Percentiles rank a stretch among this genome's conserved stretches.
These are phyloP conservation scores for Cordyceps cateniannulata DNA, from an alignment of 2,329 filamentous ascomycete species.

Conservation along the genomic window DNA sequence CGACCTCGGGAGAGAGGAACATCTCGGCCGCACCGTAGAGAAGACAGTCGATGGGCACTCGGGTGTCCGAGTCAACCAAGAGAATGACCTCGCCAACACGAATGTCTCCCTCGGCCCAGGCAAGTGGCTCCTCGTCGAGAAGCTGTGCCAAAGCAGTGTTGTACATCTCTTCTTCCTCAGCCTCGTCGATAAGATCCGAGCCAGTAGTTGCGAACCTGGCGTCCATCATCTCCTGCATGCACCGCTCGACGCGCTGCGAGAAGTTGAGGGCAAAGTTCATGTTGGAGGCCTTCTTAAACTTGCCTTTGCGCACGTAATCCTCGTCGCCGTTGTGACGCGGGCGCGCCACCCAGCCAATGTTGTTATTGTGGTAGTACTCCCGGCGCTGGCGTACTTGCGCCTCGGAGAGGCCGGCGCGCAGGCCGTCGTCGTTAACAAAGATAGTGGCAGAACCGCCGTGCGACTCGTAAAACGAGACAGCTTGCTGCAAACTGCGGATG, in stretches of 20 bases:
- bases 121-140: constrained; percentile 36
- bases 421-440: constrained; percentile 58
- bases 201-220: constrained; percentile 15
- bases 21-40: constrained; percentile 66
- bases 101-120: constrained; percentile 55
- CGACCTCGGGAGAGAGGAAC: constrained; percentile 62
- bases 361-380: constrained; percentile 44
- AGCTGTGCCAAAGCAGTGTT: constrained; percentile 41
- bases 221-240: constrained; percentile 34
- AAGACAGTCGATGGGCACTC: constrained; percentile 61
- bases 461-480: constrained; percentile 43
- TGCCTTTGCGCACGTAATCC: constrained; percentile 49
- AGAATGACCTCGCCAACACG: constrained; percentile 59
- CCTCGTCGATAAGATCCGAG: constrained; percentile 20
- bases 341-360: constrained; percentile 43
- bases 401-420: constrained; percentile 43
- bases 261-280: constrained; percentile 66
- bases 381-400: constrained; percentile 33
- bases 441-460: constrained; percentile 42
- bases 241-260: constrained; percentile 55
- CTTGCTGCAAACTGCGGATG: constrained; percentile 39
- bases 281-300: constrained; percentile 70
- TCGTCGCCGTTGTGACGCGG: constrained; percentile 39
- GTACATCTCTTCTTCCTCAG: constrained; percentile 40
- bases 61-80: constrained; percentile 62